Base-by-base conservation (phyloP, 1,284 basidiomycete species). In the Cryptococcus sp. region DNA sequence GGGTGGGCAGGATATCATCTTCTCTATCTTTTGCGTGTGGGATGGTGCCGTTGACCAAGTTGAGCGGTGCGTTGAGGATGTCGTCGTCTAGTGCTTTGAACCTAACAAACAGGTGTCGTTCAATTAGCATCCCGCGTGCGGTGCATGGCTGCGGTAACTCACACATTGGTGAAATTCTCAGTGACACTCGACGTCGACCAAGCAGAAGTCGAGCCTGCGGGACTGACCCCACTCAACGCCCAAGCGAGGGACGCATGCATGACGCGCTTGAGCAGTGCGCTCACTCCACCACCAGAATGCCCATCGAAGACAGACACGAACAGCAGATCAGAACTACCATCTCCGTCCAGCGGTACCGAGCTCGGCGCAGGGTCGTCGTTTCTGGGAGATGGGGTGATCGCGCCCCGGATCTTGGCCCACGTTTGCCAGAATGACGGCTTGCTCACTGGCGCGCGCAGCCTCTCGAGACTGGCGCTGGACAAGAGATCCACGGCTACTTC, bases 11-110 rank as follows among this genome's bases (percentile, higher is more conserved):
- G n/a, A n/a, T n/a, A n/a, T n/a, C n/a, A n/a, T n/a, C n/a, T n/a
- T n/a, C n/a, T n/a, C n/a, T n/a, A n/a, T n/a, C n/a, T n/a, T n/a
- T n/a, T n/a, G n/a, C n/a, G n/a, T n/a, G n/a, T n/a, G n/a, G n/a
- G n/a, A n/a, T n/a, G n/a, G 75, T 72, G 54, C 75, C 76, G 53
- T 78, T 74, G 46, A 80, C 71, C 23, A 82, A 77, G 31, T 77
- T 75, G 57, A 74, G 74, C 41, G 79, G 82, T 74, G 68, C 75
- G 42, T 74, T 69, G 55, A 78, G 70, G 56, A 83, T 81, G 60
- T 82, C 74, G 59, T 80, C 71, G 70, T 84, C 82, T 40, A 83
- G 74, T 16, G 72, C 73, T n/a, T n/a, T n/a, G n/a, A n/a, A n/a
- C n/a, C n/a, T n/a, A n/a, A n/a, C n/a, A n/a, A n/a, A n/a, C n/a